Evolutionary conservation across 345 rosid species (phyloP).

Genomic region (Salix suchowensis): DNA sequence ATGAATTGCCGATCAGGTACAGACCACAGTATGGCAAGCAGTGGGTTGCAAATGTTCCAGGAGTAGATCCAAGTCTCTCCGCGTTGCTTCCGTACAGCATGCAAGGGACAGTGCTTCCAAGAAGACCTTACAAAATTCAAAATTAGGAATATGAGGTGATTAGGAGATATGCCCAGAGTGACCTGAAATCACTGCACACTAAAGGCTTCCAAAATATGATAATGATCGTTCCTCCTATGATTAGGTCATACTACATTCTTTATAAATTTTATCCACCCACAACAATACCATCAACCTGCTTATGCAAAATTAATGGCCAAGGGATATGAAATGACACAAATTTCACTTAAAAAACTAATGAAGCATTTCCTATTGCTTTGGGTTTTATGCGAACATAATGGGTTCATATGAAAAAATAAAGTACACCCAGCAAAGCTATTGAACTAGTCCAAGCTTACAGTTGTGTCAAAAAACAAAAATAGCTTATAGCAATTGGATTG

Average conservation of each 20-base stretch:
- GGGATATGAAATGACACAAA: neutral
- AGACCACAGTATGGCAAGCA: conserved; percentile 71
- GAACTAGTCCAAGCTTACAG: neutral
- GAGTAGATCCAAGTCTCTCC: conserved; percentile 74
- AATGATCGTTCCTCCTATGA: neutral
- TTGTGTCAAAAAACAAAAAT: neutral
- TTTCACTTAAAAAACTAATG: neutral
- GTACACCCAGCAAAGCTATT: neutral
- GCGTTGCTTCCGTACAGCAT: conserved; percentile 83
- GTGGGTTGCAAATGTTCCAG: conserved; percentile 76
- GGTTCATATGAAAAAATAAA: neutral
- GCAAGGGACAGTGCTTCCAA: conserved; percentile 85
- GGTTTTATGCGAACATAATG: neutral
- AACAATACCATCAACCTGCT: neutral
- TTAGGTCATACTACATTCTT: neutral
- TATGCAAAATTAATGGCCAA: neutral
- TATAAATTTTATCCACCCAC: neutral
- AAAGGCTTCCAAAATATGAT: neutral
- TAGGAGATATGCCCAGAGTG: neutral
- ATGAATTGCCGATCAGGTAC: conserved; percentile 57
- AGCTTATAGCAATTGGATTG: neutral
- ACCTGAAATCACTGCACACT: neutral
- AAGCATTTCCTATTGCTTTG: neutral
- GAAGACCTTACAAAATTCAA: conserved; percentile 51
- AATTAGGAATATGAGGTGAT: neutral